These are phyloP conservation scores for Ceratocystis albifundus DNA, from an alignment of 2,329 filamentous ascomycete species.

Conservation along the genomic window DNA sequence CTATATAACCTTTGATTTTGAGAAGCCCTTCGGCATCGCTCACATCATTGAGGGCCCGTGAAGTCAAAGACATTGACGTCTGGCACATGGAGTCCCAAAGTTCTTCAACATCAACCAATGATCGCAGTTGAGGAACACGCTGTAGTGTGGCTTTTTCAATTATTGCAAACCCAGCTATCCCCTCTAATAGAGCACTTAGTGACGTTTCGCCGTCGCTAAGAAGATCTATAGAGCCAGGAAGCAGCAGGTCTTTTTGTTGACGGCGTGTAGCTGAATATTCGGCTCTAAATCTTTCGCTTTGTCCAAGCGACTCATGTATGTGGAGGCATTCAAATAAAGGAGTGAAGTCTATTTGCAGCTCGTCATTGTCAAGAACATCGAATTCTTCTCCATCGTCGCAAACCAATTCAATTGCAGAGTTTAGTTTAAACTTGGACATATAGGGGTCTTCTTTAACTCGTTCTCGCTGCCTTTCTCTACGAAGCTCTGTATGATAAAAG, in stretches of 20 bases:
- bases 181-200: constrained; percentile 81
- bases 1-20: constrained; percentile 89
- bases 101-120: constrained; percentile 80
- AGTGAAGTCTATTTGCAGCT: constrained; percentile 86
- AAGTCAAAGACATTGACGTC: constrained; percentile 69
- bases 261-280: constrained; percentile 88
- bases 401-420: constrained; percentile 89
- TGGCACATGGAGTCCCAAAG: constrained; percentile 98
- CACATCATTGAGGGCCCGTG: constrained; percentile 65
- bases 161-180: constrained; percentile 91
- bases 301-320: constrained; percentile 87
- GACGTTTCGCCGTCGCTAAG: constrained; percentile 72
- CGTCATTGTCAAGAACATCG: constrained; percentile 89
- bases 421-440: constrained; percentile 74
- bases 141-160: constrained; percentile 91
- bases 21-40: constrained; percentile 78
- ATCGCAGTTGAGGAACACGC: constrained; percentile 69
- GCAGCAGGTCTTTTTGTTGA: constrained; percentile 79
- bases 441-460: constrained; percentile 65
- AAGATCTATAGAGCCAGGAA: constrained; percentile 65
- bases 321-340: constrained; percentile 91
- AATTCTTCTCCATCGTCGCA: constrained; percentile 94
- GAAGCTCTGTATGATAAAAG: constrained; percentile 88
- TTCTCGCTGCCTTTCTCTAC: constrained; percentile 71
- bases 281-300: constrained; percentile 77